Evolutionary conservation across 129 eudicot genomes (phyloP).

Genomic region (Gnaphalium uliginosum): DNA sequence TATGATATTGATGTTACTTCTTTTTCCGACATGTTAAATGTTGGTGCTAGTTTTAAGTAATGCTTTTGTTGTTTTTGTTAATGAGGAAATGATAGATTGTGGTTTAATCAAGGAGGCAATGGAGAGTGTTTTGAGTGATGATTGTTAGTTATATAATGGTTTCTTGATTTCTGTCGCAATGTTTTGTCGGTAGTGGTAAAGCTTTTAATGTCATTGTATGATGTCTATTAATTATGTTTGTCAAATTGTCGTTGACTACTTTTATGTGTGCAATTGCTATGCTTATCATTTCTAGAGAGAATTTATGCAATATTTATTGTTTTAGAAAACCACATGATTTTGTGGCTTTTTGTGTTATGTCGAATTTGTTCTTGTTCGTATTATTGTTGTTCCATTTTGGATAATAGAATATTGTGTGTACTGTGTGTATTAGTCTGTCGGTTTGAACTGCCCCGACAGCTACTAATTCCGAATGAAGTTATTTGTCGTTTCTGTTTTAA

Average conservation of each 20-base stretch:
- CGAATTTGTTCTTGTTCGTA: background rate
- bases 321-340: background rate
- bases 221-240: background rate
- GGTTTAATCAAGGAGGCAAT: background rate
- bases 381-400: background rate
- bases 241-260: background rate
- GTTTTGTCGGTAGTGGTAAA: background rate
- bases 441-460: background rate
- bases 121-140: conserved; percentile 13
- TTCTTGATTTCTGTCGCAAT: conserved; percentile 1
- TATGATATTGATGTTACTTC: background rate
- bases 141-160: background rate
- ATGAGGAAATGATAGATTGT: background rate
- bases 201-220: background rate
- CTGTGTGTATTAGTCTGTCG: background rate
- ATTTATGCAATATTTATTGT: background rate
- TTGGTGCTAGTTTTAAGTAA: background rate
- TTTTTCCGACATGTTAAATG: background rate
- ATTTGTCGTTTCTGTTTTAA: conserved; percentile 10
- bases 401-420: conserved; percentile 5
- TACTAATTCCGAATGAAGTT: background rate
- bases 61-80: conserved; percentile 15
- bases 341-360: background rate
- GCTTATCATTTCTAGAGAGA: background rate
- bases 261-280: background rate